These are phyloP conservation scores for Neurospora terricola DNA, from an alignment of 495 filamentous ascomycete species.

Conservation along the genomic window DNA sequence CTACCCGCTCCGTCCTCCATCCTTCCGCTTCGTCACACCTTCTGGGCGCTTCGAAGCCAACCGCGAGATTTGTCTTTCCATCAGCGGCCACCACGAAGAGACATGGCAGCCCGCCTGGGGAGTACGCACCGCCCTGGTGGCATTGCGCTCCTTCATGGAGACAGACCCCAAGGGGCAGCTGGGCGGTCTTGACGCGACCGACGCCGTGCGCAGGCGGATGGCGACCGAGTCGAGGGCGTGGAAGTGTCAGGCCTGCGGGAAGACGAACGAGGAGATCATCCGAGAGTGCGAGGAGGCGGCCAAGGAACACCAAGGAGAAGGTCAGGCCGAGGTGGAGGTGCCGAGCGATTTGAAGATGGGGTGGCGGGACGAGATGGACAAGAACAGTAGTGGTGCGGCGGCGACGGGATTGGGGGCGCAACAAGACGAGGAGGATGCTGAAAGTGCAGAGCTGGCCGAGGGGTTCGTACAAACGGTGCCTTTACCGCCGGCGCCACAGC, in stretches of 20 bases:
- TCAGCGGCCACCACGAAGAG: conserved; percentile 92
- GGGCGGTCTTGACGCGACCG: conserved; percentile 70
- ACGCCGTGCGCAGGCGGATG: conserved; percentile 50
- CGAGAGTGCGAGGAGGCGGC: conserved; percentile 51
- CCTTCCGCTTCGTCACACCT: conserved; percentile 89
- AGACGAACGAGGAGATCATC: conserved; percentile 63
- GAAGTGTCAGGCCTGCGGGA: conserved; percentile 46
- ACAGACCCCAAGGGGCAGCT: conserved; percentile 69
- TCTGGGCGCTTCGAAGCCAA: conserved; percentile 92
- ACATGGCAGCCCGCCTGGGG: conserved; percentile 99
- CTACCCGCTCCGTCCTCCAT: conserved; percentile 84
- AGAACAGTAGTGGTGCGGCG: conserved; percentile 7
- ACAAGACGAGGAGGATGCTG: conserved; percentile 17
- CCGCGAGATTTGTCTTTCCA: conserved; percentile 90
- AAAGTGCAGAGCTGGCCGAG: conserved; percentile 35
- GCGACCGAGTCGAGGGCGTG: conserved; percentile 51
- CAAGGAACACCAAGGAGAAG: conserved; percentile 34
- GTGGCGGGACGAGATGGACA: conserved; percentile 43
- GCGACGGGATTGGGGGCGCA: neutral
- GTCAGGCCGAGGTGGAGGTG: conserved; percentile 34
- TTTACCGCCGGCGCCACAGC: conserved; percentile 5
- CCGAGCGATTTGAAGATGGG: conserved; percentile 51
- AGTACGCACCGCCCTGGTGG: conserved; percentile 66
- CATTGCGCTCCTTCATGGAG: conserved; percentile 65
- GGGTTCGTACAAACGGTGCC: conserved; percentile 39